Base-by-base conservation (phyloP, 1,284 basidiomycete species). In the Melampsora larici-populina region DNA sequence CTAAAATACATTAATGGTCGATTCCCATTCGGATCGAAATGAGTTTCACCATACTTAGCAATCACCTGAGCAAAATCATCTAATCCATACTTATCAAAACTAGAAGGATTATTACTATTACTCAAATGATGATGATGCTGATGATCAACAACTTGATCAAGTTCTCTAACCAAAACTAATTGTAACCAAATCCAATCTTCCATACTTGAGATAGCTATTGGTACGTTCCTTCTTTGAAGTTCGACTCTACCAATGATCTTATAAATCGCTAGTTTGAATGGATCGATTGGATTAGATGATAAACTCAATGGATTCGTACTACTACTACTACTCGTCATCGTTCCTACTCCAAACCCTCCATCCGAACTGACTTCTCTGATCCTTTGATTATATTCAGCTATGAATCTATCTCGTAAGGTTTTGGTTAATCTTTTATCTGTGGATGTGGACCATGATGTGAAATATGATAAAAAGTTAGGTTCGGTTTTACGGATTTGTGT, bases 101-200 rank as follows among this genome's bases (percentile, higher is more conserved):
- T 89, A 79, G 80, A 91, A 90, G 21, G 90, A 86, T 89, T 90
- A 79, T 55, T 48, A 21, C 49, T 49, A 62, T 49, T 31, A 49
- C 70, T 15, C 60, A 67, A 15, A 43, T 67, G 15, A 18, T 5
- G 29, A 65, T n/a, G n/a, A n/a, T n/a, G n/a, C n/a, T 64, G 36
- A 17, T 55, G 70, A 63, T 36, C 66, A 17, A 76, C 43, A 48
- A 21, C 64, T 75, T 24, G 55, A 58, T 70, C 79, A 69, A 82
- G 82, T 80, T 88, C 88, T 63, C 86, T 82, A 17, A 87, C 85
- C 43, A 98, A 91, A 21, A 89, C 88, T 24, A 99, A 88, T 86
- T 99, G 96, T 86, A 97, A 89, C 96, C 96, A 99, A 49, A 98
- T 87, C 96, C 97, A 99, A 84, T 98, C 96, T 83, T 98, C 96